Evolutionary conservation across 495 filamentous ascomycete species (phyloP).

Genomic region (Penicillium goetzii): DNA sequence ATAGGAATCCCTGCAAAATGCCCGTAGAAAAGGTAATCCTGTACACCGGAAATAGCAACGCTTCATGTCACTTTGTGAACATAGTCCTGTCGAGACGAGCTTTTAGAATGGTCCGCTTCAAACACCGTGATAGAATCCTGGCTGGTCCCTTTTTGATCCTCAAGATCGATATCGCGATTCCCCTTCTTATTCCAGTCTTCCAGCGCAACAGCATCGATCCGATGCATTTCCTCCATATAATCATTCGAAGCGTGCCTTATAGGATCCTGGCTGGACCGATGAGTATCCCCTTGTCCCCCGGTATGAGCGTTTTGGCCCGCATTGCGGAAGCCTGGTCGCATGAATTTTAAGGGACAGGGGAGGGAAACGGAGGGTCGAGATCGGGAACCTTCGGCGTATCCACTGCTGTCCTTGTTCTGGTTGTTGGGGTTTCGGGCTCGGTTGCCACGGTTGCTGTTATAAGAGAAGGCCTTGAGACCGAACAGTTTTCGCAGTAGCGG

Average conservation of each 20-base stretch:
- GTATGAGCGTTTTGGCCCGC: constrained; percentile 2
- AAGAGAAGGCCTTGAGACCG: constrained; percentile 38
- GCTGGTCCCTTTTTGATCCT: constrained; percentile 15
- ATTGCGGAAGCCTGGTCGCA: constrained; percentile 16
- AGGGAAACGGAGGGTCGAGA: constrained; percentile 31
- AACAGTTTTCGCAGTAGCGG: constrained; percentile 59
- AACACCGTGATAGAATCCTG: constrained; percentile 12
- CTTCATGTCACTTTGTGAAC: not conserved
- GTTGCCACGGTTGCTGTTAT: constrained; percentile 35
- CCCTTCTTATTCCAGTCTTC: constrained; percentile 20
- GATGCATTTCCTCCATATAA: constrained; percentile 19
- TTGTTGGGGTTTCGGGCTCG: constrained; percentile 21
- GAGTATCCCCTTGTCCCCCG: not conserved
- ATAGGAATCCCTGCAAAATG: not conserved
- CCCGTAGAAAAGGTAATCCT: not conserved
- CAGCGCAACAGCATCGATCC: constrained; percentile 17
- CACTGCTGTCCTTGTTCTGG: constrained; percentile 24
- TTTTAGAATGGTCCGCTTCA: not conserved
- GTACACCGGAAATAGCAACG: not conserved
- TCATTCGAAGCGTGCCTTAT: constrained; percentile 24
- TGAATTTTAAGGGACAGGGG: constrained; percentile 19
- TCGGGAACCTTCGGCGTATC: constrained; percentile 18
- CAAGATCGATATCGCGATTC: constrained; percentile 1
- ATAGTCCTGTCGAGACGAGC: not conserved
- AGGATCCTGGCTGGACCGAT: constrained; percentile 29